phyloP scores from a whole-genome alignment of 2,329 filamentous ascomycete species.

The Fusarium coicis region DNA sequence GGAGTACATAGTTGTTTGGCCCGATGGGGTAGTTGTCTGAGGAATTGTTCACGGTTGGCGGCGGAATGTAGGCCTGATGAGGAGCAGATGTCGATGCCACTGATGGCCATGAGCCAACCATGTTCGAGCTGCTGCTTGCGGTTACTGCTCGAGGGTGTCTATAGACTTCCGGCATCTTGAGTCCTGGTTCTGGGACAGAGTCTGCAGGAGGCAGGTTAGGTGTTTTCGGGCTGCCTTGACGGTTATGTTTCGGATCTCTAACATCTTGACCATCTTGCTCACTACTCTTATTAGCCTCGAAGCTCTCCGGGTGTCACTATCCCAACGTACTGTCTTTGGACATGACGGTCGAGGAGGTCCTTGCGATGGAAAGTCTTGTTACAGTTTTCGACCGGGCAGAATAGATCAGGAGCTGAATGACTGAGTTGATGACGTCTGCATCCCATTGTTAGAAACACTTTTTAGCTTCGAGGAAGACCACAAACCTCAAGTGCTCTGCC shows the following conservation, averaged over 20 bases:
- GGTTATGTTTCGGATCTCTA: slow-evolving; percentile 5
- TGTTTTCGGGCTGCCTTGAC: slow-evolving; percentile 31
- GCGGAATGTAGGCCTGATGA: slow-evolving; percentile 21
- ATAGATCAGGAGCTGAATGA: slow-evolving; percentile 64
- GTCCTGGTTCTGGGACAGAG: slow-evolving; percentile 20
- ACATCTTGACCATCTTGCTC: slow-evolving; percentile 32
- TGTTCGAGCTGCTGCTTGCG: slow-evolving; percentile 14
- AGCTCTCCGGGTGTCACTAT: background rate
- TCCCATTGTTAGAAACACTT: slow-evolving; percentile 39
- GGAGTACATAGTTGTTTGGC: slow-evolving; percentile 37
- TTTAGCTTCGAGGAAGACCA: slow-evolving; percentile 3
- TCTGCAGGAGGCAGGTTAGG: slow-evolving; percentile 22
- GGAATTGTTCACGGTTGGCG: slow-evolving; percentile 26
- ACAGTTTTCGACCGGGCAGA: slow-evolving; percentile 64
- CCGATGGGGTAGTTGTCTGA: slow-evolving; percentile 37
- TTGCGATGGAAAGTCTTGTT: slow-evolving; percentile 67
- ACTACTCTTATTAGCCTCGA: slow-evolving; percentile 33
- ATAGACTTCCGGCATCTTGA: slow-evolving; percentile 38
- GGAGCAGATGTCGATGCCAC: slow-evolving; percentile 14
- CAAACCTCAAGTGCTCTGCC: slow-evolving; percentile 70
- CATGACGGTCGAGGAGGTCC: slow-evolving; percentile 69
- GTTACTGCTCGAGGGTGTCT: slow-evolving; percentile 12
- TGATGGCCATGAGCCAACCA: slow-evolving; percentile 40
- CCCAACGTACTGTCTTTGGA: slow-evolving; percentile 52
- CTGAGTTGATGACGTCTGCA: slow-evolving; percentile 69